Conservation (phyloP, 345 rosid species). For the Triadica sebifera region DNA sequence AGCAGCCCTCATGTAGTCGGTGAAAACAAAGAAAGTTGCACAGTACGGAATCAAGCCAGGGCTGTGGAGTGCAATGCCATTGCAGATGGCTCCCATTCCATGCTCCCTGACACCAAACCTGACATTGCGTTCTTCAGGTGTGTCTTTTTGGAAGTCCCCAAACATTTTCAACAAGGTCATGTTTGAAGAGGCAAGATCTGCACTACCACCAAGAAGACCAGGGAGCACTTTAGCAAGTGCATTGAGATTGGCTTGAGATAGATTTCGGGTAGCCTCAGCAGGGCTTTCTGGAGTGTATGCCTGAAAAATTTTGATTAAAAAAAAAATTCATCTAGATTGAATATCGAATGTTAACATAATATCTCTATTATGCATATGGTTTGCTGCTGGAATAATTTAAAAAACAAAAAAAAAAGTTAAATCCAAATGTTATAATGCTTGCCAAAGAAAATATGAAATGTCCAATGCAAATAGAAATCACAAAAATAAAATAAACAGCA, state of each 20-base stretch:
- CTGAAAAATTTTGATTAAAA: conserved; percentile 42
- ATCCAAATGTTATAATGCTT: neutral
- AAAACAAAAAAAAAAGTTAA: too few relatives aligned
- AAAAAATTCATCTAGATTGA: conserved; percentile 3
- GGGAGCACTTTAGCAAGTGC: conserved; percentile 79
- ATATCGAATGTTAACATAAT: neutral
- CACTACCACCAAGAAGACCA: conserved; percentile 96
- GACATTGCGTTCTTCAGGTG: conserved; percentile 89
- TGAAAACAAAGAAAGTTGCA: conserved; percentile 99
- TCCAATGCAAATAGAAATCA: neutral
- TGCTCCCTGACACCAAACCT: conserved; percentile 98
- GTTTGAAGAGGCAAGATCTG: conserved; percentile 98
- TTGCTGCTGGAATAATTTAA: too few relatives aligned
- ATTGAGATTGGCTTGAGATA: conserved; percentile 84
- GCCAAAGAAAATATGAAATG: neutral
- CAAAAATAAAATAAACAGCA: neutral
- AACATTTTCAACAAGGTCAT: conserved; percentile 88
- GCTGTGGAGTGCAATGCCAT: conserved; percentile 88
- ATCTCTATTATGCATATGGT: too few relatives aligned
- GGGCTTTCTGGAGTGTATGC: conserved; percentile 84
- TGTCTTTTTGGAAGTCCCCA: conserved; percentile 87
- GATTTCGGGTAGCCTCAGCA: conserved; percentile 93
- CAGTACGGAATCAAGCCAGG: conserved; percentile 94
- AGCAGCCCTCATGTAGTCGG: conserved; percentile 99
- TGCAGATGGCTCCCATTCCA: conserved; percentile 95